These are phyloP conservation scores for Chloromonas sp. DNA, from an alignment of 163 green algal species.

Conservation along the genomic window DNA sequence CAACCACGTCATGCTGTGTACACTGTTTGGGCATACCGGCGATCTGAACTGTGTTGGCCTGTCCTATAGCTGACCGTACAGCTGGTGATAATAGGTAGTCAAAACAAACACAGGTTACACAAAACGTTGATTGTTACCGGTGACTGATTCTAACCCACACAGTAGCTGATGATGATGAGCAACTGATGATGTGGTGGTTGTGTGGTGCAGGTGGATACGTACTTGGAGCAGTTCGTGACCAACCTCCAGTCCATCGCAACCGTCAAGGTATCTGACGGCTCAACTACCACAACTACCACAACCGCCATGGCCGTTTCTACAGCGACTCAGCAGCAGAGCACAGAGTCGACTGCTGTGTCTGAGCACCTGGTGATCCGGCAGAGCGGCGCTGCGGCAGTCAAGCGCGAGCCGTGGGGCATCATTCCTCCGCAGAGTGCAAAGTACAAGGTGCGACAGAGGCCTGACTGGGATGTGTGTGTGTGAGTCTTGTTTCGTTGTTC, in stretches of 20 bases:
- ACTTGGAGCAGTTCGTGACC: not conserved
- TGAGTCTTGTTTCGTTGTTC: too few species aligned
- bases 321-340: too few species aligned
- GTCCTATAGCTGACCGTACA: too few species aligned
- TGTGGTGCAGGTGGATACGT: not conserved
- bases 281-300: not conserved
- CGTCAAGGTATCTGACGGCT: not conserved
- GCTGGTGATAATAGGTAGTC: too few species aligned
- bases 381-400: not conserved
- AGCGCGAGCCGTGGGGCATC: slow-evolving; percentile 22
- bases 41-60: too few species aligned
- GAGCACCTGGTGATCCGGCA: not conserved
- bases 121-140: too few species aligned
- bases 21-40: too few species aligned
- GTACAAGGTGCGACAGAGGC: slow-evolving; percentile 6
- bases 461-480: not conserved
- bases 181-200: not conserved
- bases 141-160: too few species aligned
- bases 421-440: slow-evolving; percentile 23
- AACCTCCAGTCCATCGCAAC: not conserved
- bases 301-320: not conserved
- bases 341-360: too few species aligned
- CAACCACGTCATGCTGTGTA: too few species aligned
- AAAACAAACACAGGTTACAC: too few species aligned
- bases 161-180: not conserved